Conservation (phyloP, 108 stramenopile genomes). For the Conticribra guillardii region DNA sequence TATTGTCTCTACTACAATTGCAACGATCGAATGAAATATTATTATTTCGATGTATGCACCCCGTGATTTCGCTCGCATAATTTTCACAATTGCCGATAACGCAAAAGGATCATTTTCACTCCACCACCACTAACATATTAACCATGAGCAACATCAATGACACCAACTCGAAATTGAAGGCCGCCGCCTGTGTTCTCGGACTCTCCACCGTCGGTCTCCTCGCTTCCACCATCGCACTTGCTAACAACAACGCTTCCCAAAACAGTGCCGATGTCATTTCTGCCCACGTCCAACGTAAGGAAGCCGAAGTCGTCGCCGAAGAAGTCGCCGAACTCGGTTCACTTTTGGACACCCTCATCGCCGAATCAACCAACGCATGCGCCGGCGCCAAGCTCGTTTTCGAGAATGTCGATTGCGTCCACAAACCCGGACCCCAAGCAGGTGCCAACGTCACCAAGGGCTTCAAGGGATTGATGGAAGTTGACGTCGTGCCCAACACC, state of each 20-base stretch:
- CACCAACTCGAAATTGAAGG: background rate
- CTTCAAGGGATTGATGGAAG: constrained; percentile 34
- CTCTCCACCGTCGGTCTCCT: constrained; percentile 7
- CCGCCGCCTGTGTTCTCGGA: background rate
- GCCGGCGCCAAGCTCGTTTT: background rate
- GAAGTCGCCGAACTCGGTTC: background rate
- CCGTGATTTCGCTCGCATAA: too few species aligned
- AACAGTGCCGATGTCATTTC: background rate
- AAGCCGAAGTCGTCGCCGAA: background rate
- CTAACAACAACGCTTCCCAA: background rate
- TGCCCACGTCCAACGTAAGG: background rate
- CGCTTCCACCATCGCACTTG: constrained; percentile 5
- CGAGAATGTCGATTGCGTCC: background rate
- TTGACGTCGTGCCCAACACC: constrained; percentile 45
- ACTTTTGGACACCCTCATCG: background rate
- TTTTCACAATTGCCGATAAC: too few species aligned
- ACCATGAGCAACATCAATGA: background rate
- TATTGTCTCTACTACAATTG: too few species aligned
- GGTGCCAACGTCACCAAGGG: constrained; percentile 56
- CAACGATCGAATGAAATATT: too few species aligned
- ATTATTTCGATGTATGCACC: too few species aligned
- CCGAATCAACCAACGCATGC: background rate
- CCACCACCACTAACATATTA: too few species aligned
- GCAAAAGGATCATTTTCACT: too few species aligned
- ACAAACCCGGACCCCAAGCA: constrained; percentile 19